A percentile compares a stretch with the other conserved stretches of the same genome.
Evolutionary conservation across 106 monocot species (phyloP).

Genomic region (Phalaenopsis aphrodite): DNA sequence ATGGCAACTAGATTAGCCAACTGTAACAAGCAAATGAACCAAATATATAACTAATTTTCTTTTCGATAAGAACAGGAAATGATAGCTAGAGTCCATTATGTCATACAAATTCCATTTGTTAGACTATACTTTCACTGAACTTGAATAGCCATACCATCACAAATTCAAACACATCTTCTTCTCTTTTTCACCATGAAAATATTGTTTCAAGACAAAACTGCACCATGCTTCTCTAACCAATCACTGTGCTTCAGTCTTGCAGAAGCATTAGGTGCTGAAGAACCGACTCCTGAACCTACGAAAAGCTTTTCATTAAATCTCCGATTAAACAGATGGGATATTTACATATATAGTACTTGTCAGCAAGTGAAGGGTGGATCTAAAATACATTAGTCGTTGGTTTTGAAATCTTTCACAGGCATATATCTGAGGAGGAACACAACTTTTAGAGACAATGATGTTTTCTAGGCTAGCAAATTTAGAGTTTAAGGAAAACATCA

Average conservation of each 20-base stretch:
- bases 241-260: constrained; percentile 24
- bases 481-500: neutral
- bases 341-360: constrained; percentile 58
- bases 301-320: neutral
- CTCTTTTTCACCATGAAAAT: too few relatives aligned
- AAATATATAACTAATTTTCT: too few relatives aligned
- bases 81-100: too few relatives aligned
- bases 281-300: constrained; percentile 86
- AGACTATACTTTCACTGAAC: too few relatives aligned
- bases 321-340: too few relatives aligned
- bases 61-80: too few relatives aligned
- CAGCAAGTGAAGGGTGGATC: constrained; percentile 47
- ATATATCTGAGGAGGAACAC: neutral
- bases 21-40: too few relatives aligned
- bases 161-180: too few relatives aligned
- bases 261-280: constrained; percentile 60
- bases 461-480: neutral
- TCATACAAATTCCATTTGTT: too few relatives aligned
- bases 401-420: neutral
- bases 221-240: neutral
- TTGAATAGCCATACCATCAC: too few relatives aligned
- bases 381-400: constrained; percentile 16
- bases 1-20: too few relatives aligned
- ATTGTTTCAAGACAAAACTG: too few relatives aligned
- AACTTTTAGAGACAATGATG: neutral